Base-by-base conservation (phyloP, 202 grass and related monocot genomes). In the Miscanthus sacchariflorus region DNA sequence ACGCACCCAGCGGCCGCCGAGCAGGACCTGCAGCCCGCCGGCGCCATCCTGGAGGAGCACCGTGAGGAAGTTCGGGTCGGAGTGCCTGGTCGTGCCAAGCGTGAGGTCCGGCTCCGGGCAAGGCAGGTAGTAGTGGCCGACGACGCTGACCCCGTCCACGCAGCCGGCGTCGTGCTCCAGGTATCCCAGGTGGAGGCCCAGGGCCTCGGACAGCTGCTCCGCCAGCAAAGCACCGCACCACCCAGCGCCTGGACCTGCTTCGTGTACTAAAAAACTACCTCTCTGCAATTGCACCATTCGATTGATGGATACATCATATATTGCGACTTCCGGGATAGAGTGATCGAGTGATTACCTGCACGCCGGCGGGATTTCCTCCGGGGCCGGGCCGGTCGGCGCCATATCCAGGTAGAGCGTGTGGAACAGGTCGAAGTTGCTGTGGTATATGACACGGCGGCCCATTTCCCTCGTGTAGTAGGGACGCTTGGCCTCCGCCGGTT, bases 381-480 rank as follows among this genome's bases (percentile, higher is more conserved):
- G 46, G 3, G 12, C 46, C 46, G 46, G 46, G 46, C 12, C 12
- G 46, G 13, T 49, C 13, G 46, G 46, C 46, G 46, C 46, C 46
- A 49, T 14, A 49, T 49, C 46, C 3, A 49, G 46, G 46, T 49
- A 49, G 12, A 49, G 46, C 5, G 65, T 81, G 6, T 10, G 45
- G 66, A 70, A 82, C 11, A 70, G 80, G 66, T 82, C 80, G 45
- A 82, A 82, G 67, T 82, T 82, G 80, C 66, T 71, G 45, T 38
- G 70, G 80, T 54, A 82, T 10, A 28, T 19, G 0, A 82, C 9
- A 11, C 80, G 45, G 3, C 3, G 0, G 0, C 3, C 3, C 49
- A 17, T 5, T 76, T 92, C 90, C 6, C 93, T 68, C 1, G 45
- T 86, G 82, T 92, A 92, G 48, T 71, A 84, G 8, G 81, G 50